Evolutionary conservation across 2,329 filamentous ascomycete species (phyloP).

Genomic region (Ascochyta fabae): DNA sequence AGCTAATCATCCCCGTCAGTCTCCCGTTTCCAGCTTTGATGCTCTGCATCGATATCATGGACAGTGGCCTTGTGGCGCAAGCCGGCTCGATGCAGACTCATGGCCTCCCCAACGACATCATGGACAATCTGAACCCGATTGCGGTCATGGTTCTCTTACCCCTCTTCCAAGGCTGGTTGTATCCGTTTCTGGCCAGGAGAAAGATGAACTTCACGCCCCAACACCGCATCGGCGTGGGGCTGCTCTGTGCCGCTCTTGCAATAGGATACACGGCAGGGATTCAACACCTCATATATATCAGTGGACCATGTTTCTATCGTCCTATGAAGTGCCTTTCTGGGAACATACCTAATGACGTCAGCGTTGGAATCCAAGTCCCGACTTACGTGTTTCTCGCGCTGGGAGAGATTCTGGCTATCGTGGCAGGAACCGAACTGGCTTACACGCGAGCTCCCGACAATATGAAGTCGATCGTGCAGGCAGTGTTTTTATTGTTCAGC

Average conservation of each 20-base stretch:
- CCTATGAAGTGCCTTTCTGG: slow-evolving; percentile 46
- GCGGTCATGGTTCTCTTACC: slow-evolving; percentile 76
- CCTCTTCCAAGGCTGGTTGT: slow-evolving; percentile 41
- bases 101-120: slow-evolving; percentile 76
- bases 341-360: slow-evolving; percentile 42
- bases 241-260: slow-evolving; percentile 21
- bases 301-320: slow-evolving; percentile 37
- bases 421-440: slow-evolving; percentile 49
- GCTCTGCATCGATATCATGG: slow-evolving; percentile 32
- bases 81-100: slow-evolving; percentile 46
- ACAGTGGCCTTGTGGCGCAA: slow-evolving; percentile 31
- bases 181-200: slow-evolving; percentile 13
- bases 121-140: slow-evolving; percentile 76
- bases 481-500: slow-evolving; percentile 25
- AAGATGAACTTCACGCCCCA: slow-evolving; percentile 18
- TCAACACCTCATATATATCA: slow-evolving; percentile 35
- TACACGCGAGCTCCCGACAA: slow-evolving; percentile 49
- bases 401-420: slow-evolving; percentile 50
- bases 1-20: slow-evolving; percentile 1
- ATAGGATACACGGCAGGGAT: slow-evolving; percentile 29
- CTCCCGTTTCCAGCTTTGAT: slow-evolving; percentile 25
- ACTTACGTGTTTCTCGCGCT: slow-evolving; percentile 45
- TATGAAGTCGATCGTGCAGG: slow-evolving; percentile 43
- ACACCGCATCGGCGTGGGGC: slow-evolving; percentile 20
- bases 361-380: slow-evolving; percentile 46